Evolutionary conservation across 78 protist genomes (phyloP).

Genomic region (Neovahlkampfia damariscottae): DNA sequence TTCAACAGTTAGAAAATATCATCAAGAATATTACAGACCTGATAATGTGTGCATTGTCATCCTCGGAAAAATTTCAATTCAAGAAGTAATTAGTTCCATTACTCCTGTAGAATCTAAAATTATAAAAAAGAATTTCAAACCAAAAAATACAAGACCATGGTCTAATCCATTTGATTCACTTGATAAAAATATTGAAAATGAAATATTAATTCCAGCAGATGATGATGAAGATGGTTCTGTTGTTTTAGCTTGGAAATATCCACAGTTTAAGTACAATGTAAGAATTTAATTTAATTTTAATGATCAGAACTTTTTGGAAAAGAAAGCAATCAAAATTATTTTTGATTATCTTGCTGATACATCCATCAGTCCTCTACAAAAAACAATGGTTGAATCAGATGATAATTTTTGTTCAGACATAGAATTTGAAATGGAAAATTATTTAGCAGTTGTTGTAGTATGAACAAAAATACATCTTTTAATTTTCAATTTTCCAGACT

Average conservation of each 20-base stretch:
- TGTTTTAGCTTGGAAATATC: slow-evolving; percentile 23
- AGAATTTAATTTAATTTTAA: too few species aligned
- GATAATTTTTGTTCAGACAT: slow-evolving; percentile 18
- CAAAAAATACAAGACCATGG: background rate
- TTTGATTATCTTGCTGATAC: slow-evolving; percentile 29
- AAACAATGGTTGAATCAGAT: slow-evolving; percentile 12
- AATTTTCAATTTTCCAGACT: too few species aligned
- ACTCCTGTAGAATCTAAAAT: background rate
- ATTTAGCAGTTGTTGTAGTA: background rate
- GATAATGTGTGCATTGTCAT: slow-evolving; percentile 38
- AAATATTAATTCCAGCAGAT: slow-evolving; percentile 4
- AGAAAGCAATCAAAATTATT: background rate
- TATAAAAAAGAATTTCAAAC: background rate
- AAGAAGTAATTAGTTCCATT: slow-evolving; percentile 3
- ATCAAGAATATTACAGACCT: slow-evolving; percentile 33
- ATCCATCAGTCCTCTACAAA: slow-evolving; percentile 22
- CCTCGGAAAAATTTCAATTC: slow-evolving; percentile 15
- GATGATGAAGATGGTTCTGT: slow-evolving; percentile 14
- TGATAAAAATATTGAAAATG: background rate
- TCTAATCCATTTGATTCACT: background rate
- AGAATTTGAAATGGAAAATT: background rate
- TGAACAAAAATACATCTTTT: too few species aligned
- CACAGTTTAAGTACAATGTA: too few species aligned
- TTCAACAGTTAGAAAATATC: slow-evolving; percentile 30
- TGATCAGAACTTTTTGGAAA: background rate